Evolutionary conservation across 2,329 filamentous ascomycete species (phyloP).

Genomic region (Sporothrix brunneoviolacea): DNA sequence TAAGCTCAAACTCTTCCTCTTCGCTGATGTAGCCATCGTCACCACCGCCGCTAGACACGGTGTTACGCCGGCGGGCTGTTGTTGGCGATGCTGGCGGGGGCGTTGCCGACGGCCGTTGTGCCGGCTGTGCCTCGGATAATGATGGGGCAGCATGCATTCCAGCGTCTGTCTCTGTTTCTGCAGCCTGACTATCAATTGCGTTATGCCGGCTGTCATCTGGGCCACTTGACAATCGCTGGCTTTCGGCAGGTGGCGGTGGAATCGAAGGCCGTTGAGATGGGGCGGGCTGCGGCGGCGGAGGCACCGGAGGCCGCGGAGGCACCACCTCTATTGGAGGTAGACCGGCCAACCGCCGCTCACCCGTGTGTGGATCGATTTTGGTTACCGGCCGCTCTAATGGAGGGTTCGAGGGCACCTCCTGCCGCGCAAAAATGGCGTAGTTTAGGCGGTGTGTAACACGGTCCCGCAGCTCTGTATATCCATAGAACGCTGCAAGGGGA

Average conservation of each 20-base stretch:
- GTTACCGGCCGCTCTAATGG: background rate
- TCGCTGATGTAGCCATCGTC: slow-evolving; percentile 51
- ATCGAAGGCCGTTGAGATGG: background rate
- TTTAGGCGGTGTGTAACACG: slow-evolving; percentile 32
- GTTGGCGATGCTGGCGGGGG: slow-evolving; percentile 1
- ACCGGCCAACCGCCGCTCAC: slow-evolving; percentile 9
- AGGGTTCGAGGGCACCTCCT: slow-evolving; percentile 29
- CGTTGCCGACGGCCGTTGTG: background rate
- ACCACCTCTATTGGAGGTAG: slow-evolving; percentile 1
- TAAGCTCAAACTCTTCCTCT: slow-evolving; percentile 44
- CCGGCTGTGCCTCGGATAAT: background rate
- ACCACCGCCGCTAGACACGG: slow-evolving; percentile 30
- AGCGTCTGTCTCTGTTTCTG: background rate
- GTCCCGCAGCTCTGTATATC: slow-evolving; percentile 34
- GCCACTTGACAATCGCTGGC: slow-evolving; percentile 1
- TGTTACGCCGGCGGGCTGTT: slow-evolving; percentile 27
- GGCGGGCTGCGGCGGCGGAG: background rate
- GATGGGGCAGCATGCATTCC: background rate
- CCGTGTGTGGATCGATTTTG: background rate
- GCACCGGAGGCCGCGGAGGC: background rate
- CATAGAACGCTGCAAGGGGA: slow-evolving; percentile 42
- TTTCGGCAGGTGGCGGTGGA: slow-evolving; percentile 8
- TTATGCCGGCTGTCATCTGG: slow-evolving; percentile 1
- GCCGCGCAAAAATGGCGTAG: slow-evolving; percentile 30
- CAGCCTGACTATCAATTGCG: slow-evolving; percentile 1